Base-by-base conservation (phyloP, 768 basidiomycete genomes). In the Leccinum incarnatum region DNA sequence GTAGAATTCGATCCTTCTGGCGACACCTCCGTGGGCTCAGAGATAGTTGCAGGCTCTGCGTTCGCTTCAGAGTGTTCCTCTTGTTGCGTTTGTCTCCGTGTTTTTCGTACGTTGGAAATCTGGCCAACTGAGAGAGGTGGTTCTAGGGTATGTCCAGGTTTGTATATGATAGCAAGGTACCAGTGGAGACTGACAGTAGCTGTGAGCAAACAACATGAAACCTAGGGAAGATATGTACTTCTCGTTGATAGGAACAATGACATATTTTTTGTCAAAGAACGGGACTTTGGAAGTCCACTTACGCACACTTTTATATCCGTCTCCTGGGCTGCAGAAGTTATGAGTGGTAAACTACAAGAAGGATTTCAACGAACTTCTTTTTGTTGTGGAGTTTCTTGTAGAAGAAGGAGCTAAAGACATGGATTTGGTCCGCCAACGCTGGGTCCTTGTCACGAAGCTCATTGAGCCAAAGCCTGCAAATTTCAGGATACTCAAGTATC, bases 371-470 rank as follows among this genome's bases (percentile, higher is more conserved):
- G 40, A 69, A 87, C 86, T 79, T 83, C 69, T 83, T 89, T 63
- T 42, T 74, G 54, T 81, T 73, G 55, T 81, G 88, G 27, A 99
- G 75, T 73, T 97, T 96, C 78, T 95, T 93, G 78, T 95, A 98
- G 74, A 99, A 98, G 76, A 98, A 99, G 0, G 95, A 95, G 72
- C 88, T 98, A 78, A 98, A 98, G 4, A 98, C 82, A 67, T 98
- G 88, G 1, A 95, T 79, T 64, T 91, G 81, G 3, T 86, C 81
- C 2, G 85, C 90, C 4, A 91, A 74, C 15, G 79, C 79, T 2
- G 88, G 86, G 60, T 88, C 69, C 36, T 67, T 74, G 37, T 71
- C 74, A 61, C 83, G 81, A 25, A 91, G 72, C 7, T 82, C 79
- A 52, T 76, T 80, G 10, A 88, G 78, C 88, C 91, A 92, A 14